Evolutionary conservation across 2,329 filamentous ascomycete genomes (phyloP).

Genomic region (Plectosphaerella sp.): DNA sequence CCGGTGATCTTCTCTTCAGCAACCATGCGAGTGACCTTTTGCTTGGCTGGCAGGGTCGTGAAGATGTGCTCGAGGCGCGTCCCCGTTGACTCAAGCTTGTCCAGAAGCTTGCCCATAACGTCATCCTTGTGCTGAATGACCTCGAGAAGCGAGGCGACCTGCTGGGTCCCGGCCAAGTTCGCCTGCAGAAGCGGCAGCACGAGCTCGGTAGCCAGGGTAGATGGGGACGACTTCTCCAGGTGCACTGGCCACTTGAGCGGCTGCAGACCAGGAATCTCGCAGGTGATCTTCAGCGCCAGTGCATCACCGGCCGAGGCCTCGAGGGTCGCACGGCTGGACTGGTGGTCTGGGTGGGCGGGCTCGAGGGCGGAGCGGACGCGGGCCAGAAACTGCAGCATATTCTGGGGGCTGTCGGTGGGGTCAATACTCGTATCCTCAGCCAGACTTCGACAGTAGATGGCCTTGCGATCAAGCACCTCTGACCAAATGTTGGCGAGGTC

Average conservation of each 20-base stretch:
- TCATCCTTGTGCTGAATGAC: slow-evolving; percentile 46
- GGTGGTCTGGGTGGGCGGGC: slow-evolving; percentile 37
- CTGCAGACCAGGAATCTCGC: slow-evolving; percentile 59
- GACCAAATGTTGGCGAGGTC: slow-evolving; percentile 72
- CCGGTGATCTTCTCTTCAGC: slow-evolving; percentile 47
- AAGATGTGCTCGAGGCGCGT: slow-evolving; percentile 51
- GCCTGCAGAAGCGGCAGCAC: slow-evolving; percentile 48
- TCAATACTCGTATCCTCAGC: slow-evolving; percentile 67
- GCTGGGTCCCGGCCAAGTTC: slow-evolving; percentile 31
- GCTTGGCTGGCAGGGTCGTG: slow-evolving; percentile 39
- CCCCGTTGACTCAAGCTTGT: slow-evolving; percentile 49
- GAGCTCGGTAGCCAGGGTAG: slow-evolving; percentile 40
- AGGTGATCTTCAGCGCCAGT: slow-evolving; percentile 50
- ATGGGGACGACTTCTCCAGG: slow-evolving; percentile 41
- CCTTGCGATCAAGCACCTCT: slow-evolving; percentile 57
- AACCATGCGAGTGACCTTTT: slow-evolving; percentile 35
- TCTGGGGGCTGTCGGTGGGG: slow-evolving; percentile 62
- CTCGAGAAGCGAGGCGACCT: slow-evolving; percentile 37
- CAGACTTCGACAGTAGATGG: slow-evolving; percentile 59
- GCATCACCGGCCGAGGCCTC: slow-evolving; percentile 28
- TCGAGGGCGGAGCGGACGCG: slow-evolving; percentile 53
- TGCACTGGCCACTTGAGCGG: slow-evolving; percentile 63
- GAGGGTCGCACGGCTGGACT: slow-evolving; percentile 40
- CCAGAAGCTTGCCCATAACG: slow-evolving; percentile 44
- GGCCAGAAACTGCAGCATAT: slow-evolving; percentile 62